Evolutionary conservation across 2,329 filamentous ascomycete species (phyloP).

Genomic region (Bipolaris victoriae): DNA sequence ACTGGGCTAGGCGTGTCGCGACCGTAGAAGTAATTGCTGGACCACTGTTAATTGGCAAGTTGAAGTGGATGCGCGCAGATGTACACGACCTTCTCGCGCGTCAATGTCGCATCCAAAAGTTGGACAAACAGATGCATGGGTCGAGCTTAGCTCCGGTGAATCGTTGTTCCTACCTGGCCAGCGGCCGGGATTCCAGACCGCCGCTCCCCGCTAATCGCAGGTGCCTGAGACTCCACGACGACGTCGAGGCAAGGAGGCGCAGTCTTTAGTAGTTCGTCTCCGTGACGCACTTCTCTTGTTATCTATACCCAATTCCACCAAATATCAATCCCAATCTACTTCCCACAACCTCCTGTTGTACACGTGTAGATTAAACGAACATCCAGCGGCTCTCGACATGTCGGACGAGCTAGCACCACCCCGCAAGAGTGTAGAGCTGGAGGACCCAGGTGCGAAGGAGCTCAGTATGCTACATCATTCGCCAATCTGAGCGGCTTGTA

Average conservation of each 20-base stretch:
- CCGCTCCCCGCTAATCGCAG: conserved; percentile 23
- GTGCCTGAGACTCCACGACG: conserved; percentile 30
- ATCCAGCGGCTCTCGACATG: conserved; percentile 35
- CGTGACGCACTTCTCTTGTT: neutral
- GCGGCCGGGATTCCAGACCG: conserved; percentile 20
- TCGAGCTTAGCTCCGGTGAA: conserved; percentile 29
- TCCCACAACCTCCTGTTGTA: neutral
- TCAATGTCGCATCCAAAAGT: conserved; percentile 36
- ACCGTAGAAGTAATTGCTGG: neutral
- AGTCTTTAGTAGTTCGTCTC: conserved; percentile 16
- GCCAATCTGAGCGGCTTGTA: neutral
- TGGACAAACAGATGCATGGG: conserved; percentile 34
- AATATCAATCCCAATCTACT: neutral
- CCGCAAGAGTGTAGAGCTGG: conserved; percentile 60
- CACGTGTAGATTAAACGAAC: neutral
- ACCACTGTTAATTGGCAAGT: conserved; percentile 4
- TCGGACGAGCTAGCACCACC: conserved; percentile 58
- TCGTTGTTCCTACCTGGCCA: conserved; percentile 30
- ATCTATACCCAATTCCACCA: neutral
- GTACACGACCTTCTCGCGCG: conserved; percentile 25
- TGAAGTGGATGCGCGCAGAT: conserved; percentile 19
- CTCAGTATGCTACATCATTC: conserved; percentile 52
- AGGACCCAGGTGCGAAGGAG: conserved; percentile 64
- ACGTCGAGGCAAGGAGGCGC: conserved; percentile 26
- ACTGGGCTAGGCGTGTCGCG: conserved; percentile 4